These are phyloP conservation scores for Scopulariopsis brevicaulis DNA, from an alignment of 2,329 filamentous ascomycete species.

Conservation along the genomic window DNA sequence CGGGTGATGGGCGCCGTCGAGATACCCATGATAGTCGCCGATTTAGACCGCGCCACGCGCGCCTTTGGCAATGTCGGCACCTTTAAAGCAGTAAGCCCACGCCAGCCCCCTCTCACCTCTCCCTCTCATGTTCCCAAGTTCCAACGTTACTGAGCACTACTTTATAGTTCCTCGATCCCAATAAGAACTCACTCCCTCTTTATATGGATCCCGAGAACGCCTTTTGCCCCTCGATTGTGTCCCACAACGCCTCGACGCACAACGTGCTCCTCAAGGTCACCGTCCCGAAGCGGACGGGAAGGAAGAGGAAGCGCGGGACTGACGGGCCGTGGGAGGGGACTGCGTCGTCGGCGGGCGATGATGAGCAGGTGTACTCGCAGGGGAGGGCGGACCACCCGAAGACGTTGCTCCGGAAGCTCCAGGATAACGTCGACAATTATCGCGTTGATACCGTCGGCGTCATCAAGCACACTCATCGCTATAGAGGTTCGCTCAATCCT, in stretches of 20 bases:
- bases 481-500: slow-evolving; percentile 44
- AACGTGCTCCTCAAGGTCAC: slow-evolving; percentile 81
- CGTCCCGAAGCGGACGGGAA: slow-evolving; percentile 75
- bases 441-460: slow-evolving; percentile 58
- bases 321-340: slow-evolving; percentile 49
- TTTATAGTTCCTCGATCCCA: slow-evolving; percentile 32
- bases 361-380: slow-evolving; percentile 25
- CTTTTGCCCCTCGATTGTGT: slow-evolving; percentile 66
- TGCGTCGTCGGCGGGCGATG: slow-evolving; percentile 7
- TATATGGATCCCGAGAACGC: slow-evolving; percentile 72
- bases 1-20: slow-evolving; percentile 27
- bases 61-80: slow-evolving; percentile 27
- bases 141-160: not conserved
- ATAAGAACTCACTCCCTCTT: slow-evolving; percentile 47
- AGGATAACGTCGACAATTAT: slow-evolving; percentile 60
- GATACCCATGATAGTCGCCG: slow-evolving; percentile 29
- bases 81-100: slow-evolving; percentile 22
- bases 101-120: not conserved
- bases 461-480: slow-evolving; percentile 74
- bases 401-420: slow-evolving; percentile 49
- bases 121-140: not conserved
- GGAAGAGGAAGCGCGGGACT: slow-evolving; percentile 74
- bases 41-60: slow-evolving; percentile 27
- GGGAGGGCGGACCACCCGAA: slow-evolving; percentile 40
- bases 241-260: slow-evolving; percentile 63